Percentiles rank a stretch among this genome's conserved stretches.
phyloP scores from a whole-genome alignment of 2,329 filamentous ascomycete species.

The Neobulgaria alba region DNA sequence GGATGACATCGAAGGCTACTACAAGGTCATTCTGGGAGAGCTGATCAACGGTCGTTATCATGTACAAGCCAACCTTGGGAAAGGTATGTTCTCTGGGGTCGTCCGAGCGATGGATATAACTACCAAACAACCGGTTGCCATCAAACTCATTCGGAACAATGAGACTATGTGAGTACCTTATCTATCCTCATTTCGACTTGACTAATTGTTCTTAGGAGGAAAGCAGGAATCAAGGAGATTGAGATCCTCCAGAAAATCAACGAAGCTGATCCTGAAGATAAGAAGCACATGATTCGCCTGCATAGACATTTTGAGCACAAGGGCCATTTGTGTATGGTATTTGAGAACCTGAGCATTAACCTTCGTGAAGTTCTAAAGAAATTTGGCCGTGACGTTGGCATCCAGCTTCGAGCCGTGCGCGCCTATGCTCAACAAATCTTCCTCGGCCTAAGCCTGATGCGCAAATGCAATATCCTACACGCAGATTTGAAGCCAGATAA shows the following conservation, averaged over 20 bases:
- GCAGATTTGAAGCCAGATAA: constrained; percentile 98
- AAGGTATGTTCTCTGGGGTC: constrained; percentile 96
- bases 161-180: constrained; percentile 58
- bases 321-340: constrained; percentile 90
- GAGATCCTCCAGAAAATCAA: constrained; percentile 84
- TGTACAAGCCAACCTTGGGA: constrained; percentile 77
- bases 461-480: constrained; percentile 88
- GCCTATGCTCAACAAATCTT: constrained; percentile 94
- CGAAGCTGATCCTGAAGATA: constrained; percentile 76
- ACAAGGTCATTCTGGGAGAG: constrained; percentile 89
- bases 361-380: constrained; percentile 90
- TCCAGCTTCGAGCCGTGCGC: constrained; percentile 80
- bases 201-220: constrained; percentile 42
- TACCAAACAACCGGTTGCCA: constrained; percentile 70
- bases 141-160: constrained; percentile 98
- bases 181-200: not conserved
- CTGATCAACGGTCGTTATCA: constrained; percentile 83
- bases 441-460: constrained; percentile 75
- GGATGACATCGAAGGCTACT: constrained; percentile 93
- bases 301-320: constrained; percentile 88
- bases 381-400: constrained; percentile 87
- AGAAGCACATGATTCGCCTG: constrained; percentile 85
- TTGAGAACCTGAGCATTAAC: constrained; percentile 91
- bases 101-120: constrained; percentile 75
- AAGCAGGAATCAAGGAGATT: constrained; percentile 90